These are phyloP conservation scores for Penicillium cataractarum DNA, from an alignment of 495 filamentous ascomycete genomes.

Conservation along the genomic window DNA sequence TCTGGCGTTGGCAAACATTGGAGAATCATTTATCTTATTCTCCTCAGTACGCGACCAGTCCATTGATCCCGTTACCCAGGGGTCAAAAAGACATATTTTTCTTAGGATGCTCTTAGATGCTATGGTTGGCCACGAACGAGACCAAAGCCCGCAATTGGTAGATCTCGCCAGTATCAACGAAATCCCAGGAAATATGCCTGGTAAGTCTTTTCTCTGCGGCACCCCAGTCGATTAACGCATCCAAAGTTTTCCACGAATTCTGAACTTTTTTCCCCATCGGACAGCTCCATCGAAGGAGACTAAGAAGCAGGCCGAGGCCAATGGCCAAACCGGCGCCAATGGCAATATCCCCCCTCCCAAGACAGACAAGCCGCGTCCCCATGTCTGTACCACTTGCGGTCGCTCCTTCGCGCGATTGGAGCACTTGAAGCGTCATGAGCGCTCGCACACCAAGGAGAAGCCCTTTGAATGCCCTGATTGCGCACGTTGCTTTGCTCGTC, in stretches of 20 bases:
- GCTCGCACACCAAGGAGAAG: constrained; percentile 99
- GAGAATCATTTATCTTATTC: not conserved
- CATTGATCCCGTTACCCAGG: constrained; percentile 19
- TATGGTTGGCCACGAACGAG: constrained; percentile 45
- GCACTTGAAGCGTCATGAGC: constrained; percentile 97
- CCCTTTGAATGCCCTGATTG: constrained; percentile 98
- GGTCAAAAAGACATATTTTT: constrained; percentile 1
- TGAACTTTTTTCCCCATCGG: constrained; percentile 21
- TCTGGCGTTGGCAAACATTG: constrained; percentile 1
- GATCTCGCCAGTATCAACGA: constrained; percentile 54
- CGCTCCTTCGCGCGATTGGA: constrained; percentile 94
- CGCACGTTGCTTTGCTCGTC: constrained; percentile 88
- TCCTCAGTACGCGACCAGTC: constrained; percentile 8
- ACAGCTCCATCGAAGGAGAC: constrained; percentile 34
- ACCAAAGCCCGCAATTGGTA: constrained; percentile 42
- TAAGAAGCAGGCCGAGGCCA: constrained; percentile 41
- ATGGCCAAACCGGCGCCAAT: constrained; percentile 34
- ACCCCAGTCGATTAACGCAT: constrained; percentile 6
- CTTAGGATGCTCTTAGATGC: constrained; percentile 44
- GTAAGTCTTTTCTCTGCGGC: constrained; percentile 36
- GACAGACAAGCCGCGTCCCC: constrained; percentile 95
- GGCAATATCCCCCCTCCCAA: constrained; percentile 70
- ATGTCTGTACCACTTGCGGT: constrained; percentile 90
- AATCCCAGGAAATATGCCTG: constrained; percentile 45
- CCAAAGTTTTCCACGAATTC: constrained; percentile 18